Evolutionary conservation across 2,329 filamentous ascomycete genomes (phyloP), one percentile per base, ranked within the genome.

Genomic region (Elsinoe batatas): DNA sequence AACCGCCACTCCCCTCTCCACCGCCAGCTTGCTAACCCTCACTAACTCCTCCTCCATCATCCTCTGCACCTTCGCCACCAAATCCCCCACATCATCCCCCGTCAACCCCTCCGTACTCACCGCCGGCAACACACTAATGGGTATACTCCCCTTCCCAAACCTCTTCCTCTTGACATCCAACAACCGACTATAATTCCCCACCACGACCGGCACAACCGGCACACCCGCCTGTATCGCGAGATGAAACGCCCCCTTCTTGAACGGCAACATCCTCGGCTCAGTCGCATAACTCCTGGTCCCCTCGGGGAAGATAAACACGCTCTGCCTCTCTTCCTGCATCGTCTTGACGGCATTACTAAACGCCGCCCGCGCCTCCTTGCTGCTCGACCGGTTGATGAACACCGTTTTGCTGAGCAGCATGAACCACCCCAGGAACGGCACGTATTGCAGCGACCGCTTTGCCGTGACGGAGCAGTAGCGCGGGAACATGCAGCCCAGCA

Each of bases 171-270:
- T 73, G 15, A 75, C 61, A 57, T 74, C 72, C 33, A 78, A 58
- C 2, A 78, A 67, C 58, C 77, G 69, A 58, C 63, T 68, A 63
- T 78, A 78, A 62, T 77, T 78, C 17, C 73, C 76, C n/a, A 71
- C 69, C 2, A 77, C 75, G 35, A 94, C 79, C 0, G 93, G 93
- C 3, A 98, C 85, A 64, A 98, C 88, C 22, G 91, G 91, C 5
- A 96, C 93, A 61, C 89, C 87, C 1, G 91, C 91, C 76, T 97
- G 88, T 17, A 98, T 82, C 44, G 93, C 93, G 33, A 98, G 79
- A 70, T 98, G 91, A 72, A 98, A 98, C 46, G 91, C 93, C 58
- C 93, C 93, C 77, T 98, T 98, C 75, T 98, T 98, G 79, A 97
- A 98, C n/a, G 90, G 88, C 55, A 97, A 76, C 64, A 98, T 74